These are phyloP conservation scores for Aspergillus pseudoglaucus DNA, from an alignment of 2,329 filamentous ascomycete genomes.

Conservation along the genomic window DNA sequence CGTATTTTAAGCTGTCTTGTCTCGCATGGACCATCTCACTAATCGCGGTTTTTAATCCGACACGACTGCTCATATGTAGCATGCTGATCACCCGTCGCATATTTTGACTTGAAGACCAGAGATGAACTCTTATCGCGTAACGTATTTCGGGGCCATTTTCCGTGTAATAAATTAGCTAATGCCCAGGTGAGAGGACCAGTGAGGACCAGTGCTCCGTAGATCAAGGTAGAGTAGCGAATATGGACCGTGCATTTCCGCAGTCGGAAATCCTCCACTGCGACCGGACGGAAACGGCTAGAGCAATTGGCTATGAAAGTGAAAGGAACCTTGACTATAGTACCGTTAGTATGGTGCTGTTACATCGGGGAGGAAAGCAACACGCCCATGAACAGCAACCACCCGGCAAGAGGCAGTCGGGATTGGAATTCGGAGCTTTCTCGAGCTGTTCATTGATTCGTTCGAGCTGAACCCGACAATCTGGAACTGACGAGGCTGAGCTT, in stretches of 20 bases:
- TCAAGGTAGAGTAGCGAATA: not conserved
- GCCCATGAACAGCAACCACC: not conserved
- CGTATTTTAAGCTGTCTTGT: not conserved
- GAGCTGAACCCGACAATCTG: not conserved
- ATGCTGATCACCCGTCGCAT: not conserved
- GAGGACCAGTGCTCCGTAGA: too few relatives aligned
- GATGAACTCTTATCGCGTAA: not conserved
- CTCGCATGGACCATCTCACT: not conserved
- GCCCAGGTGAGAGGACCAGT: not conserved
- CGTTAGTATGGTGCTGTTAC: not conserved
- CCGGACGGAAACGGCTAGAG: not conserved
- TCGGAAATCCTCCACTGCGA: not conserved
- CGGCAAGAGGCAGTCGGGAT: not conserved
- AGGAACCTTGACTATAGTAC: not conserved
- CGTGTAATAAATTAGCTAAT: not conserved
- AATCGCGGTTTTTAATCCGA: not conserved
- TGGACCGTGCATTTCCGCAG: not conserved
- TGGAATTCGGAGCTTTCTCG: not conserved
- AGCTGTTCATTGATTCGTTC: not conserved
- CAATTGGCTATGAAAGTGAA: not conserved
- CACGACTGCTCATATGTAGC: not conserved
- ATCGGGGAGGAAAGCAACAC: not conserved
- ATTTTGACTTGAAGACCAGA: not conserved
- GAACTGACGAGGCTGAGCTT: not conserved
- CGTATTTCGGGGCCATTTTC: not conserved